Base-by-base conservation (phyloP, 331 rosid species). In the Quercus lobata region DNA sequence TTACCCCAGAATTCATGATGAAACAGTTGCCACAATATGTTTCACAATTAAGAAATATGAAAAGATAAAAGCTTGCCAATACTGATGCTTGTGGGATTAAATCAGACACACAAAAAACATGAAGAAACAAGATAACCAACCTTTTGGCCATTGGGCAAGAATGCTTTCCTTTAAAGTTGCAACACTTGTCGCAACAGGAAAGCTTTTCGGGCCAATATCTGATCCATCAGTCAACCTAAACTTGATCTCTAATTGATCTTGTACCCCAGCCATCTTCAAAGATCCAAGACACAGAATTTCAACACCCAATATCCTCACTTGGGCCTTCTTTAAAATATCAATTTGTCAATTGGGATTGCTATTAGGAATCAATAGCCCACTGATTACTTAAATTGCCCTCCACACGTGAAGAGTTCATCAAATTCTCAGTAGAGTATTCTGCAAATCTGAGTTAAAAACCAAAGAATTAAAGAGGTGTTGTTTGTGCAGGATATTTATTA, bases 61-160 rank as follows among this genome's bases (percentile, higher is more conserved):
- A 19, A 76, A 63, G 52, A 53, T 49, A 21, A 52, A 65, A 69
- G 16, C 2, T 37, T 32, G 41, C n/a, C 32, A n/a, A 61, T 55
- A 41, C 34, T 34, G 78, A 72, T 58, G 53, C 34, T 41, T 81
- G 25, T n/a, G 21, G 19, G 7, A 65, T 57, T 49, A 62, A 19
- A 77, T 15, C 44, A 68, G 63, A 84, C 57, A 60, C 78, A 17
- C 12, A 57, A 73, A 9, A 37, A 49, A 55, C 22, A 56, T 76
- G 41, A 34, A 49, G 16, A 2, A 71, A 70, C 54, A 54, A 69
- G 72, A 74, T 21, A 61, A 77, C 82, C 62, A 70, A 95, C 99
- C 91, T 91, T 92, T 95, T 78, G 99, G 99, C 99, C 99, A 95
- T 78, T 91, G 97, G 34, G 97, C 90, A 86, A 95, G 92, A 85